These are phyloP conservation scores for Myriosclerotinia duriaeana DNA, from an alignment of 2,329 filamentous ascomycete genomes.

Conservation along the genomic window DNA sequence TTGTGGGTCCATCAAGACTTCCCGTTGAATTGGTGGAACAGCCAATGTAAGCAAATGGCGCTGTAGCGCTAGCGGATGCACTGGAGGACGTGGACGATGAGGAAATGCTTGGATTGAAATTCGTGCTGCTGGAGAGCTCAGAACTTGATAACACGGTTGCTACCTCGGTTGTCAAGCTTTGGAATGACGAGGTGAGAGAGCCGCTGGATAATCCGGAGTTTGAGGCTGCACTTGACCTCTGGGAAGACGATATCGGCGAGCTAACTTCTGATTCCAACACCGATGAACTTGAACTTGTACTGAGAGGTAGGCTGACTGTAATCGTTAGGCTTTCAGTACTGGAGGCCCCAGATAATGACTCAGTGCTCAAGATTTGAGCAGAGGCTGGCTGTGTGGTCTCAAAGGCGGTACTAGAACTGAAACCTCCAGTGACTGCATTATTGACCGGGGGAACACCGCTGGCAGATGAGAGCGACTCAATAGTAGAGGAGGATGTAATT, in stretches of 20 bases:
- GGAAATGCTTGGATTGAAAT: not conserved
- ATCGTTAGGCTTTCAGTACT: not conserved
- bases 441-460: not conserved
- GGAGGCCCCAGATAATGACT: not conserved
- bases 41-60: slow-evolving; percentile 15
- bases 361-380: not conserved
- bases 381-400: not conserved
- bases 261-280: not conserved
- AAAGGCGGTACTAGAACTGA: not conserved
- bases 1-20: slow-evolving; percentile 12
- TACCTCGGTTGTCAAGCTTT: not conserved
- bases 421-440: not conserved
- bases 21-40: slow-evolving; percentile 19
- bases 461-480: not conserved
- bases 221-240: not conserved
- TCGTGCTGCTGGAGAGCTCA: not conserved
- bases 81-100: not conserved
- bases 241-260: not conserved
- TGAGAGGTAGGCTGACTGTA: not conserved
- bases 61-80: slow-evolving; percentile 4
- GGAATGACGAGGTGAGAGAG: not conserved
- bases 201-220: not conserved
- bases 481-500: not conserved
- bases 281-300: not conserved
- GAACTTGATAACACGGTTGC: not conserved